Conservation (phyloP, 75 land plant genomes). For the Pseudotsuga menziesii region DNA sequence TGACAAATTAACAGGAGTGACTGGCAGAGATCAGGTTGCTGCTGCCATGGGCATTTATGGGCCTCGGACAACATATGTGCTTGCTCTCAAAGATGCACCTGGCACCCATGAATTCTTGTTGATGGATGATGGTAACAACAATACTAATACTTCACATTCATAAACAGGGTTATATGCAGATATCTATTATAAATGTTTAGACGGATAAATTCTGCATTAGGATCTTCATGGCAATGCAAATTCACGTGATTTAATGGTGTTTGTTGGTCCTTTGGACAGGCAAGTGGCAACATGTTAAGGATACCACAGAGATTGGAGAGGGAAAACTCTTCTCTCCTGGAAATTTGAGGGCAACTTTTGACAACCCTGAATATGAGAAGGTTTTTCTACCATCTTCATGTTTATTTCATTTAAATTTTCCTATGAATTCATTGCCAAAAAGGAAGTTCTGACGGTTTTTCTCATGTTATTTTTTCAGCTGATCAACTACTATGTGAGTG, state of each 20-base stretch:
- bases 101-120: conserved; percentile 97
- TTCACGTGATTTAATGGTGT: background rate
- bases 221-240: background rate
- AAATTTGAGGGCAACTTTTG: conserved; percentile 93
- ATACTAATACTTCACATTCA: conserved; percentile 1
- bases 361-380: conserved; percentile 94
- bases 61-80: conserved; percentile 90
- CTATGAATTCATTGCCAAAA: too few species aligned
- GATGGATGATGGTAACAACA: conserved; percentile 75
- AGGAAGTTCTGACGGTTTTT: background rate
- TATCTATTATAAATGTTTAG: background rate
- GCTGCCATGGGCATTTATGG: conserved; percentile 98
- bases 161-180: background rate
- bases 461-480: conserved; percentile 33
- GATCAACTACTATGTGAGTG: conserved; percentile 85
- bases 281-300: conserved; percentile 98
- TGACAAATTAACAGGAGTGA: conserved; percentile 86
- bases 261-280: conserved; percentile 31
- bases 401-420: background rate
- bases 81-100: conserved; percentile 78
- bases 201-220: too few species aligned
- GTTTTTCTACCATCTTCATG: conserved; percentile 20
- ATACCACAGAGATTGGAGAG: conserved; percentile 83
- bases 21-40: conserved; percentile 87
- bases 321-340: conserved; percentile 99